These are phyloP conservation scores for Ustilago trichophora DNA, from an alignment of 1,284 basidiomycete genomes.

Conservation along the genomic window DNA sequence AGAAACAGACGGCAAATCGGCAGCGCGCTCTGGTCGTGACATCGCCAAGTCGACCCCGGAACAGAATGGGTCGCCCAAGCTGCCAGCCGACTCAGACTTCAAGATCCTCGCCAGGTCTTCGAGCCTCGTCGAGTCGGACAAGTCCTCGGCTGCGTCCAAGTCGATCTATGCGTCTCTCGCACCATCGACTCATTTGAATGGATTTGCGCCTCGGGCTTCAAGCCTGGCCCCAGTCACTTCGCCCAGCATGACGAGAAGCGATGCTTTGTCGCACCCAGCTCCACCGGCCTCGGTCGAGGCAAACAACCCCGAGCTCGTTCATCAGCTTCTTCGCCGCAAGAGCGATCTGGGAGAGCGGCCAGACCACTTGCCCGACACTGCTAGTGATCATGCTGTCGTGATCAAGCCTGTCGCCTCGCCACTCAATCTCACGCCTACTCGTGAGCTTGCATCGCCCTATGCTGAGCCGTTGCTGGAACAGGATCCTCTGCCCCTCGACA, in stretches of 20 bases:
- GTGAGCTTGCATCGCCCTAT: slow-evolving; percentile 4
- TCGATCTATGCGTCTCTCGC: slow-evolving; percentile 21
- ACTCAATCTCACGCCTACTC: slow-evolving; percentile 10
- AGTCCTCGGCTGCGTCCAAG: slow-evolving; percentile 19
- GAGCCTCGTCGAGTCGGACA: slow-evolving; percentile 32
- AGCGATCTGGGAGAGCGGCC: slow-evolving; percentile 33
- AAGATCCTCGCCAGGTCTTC: slow-evolving; percentile 33
- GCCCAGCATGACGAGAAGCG: slow-evolving; percentile 33
- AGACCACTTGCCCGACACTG: slow-evolving; percentile 23
- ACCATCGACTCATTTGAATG: slow-evolving; percentile 18
- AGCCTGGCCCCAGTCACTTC: slow-evolving; percentile 13
- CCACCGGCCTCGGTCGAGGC: slow-evolving; percentile 51
- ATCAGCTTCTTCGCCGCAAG: slow-evolving; percentile 50
- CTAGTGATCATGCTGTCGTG: slow-evolving; percentile 50
- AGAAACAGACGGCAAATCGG: background rate
- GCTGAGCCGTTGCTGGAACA: slow-evolving; percentile 20
- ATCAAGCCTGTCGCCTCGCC: slow-evolving; percentile 23
- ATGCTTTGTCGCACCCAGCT: slow-evolving; percentile 46
- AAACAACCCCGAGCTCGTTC: slow-evolving; percentile 41
- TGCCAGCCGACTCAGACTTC: slow-evolving; percentile 9
- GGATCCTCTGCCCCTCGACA: slow-evolving; percentile 29
- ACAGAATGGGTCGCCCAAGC: slow-evolving; percentile 4
- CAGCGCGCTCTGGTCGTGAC: background rate
- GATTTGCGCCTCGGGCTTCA: slow-evolving; percentile 21
- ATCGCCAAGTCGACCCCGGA: background rate